Base-by-base conservation (phyloP, 1,284 basidiomycete genomes). In the Tilletia caries region DNA sequence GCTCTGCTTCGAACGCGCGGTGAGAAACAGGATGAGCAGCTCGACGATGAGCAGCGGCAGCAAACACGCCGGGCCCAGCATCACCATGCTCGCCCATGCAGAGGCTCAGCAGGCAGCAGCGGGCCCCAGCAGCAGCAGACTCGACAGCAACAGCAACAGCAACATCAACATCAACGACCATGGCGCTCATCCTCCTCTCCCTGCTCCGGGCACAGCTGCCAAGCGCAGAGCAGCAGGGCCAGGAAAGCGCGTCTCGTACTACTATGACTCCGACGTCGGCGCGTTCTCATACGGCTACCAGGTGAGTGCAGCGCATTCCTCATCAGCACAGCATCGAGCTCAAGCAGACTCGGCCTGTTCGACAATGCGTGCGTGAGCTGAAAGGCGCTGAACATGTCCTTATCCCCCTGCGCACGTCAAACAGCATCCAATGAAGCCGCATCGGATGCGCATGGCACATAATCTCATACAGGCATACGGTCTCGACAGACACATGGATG, bases 341-440 rank as follows among this genome's bases (percentile, higher is more conserved):
- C 37, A 41, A 15, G 37, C 37, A 41, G 37, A 6, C 37, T 41
- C 37, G 37, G 15, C 10, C 37, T n/a, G n/a, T n/a, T n/a, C 37
- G 15, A 41, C 10, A 41, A 41, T 41, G 15, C 8, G 37, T 41
- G 37, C 37, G 15, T 41, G 10, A 10, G 15, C 10, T 15, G 8
- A 10, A 15, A 1, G 15, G 37, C 37, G 37, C 37, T 41, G 37
- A 41, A 15, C 37, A 6, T 41, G 8, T 6, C 37, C 37, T 41
- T 41, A 10, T 6, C 37, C 37, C 15, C 37, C 37, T 41, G 37
- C 15, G 6, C 37, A 10, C 10, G 8, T 15, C 37, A 15, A 41
- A 20, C 58, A 62, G 58, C 93, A 95, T 78, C 91, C 91, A 44
- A 96, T 97, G 93, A 96, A 96, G 84, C 95, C 95, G 0, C 93